Percentiles rank a stretch among this genome's conserved stretches.
Evolutionary conservation across 805 yeast species (phyloP).

Genomic region (Barnettozyma salicaria): DNA sequence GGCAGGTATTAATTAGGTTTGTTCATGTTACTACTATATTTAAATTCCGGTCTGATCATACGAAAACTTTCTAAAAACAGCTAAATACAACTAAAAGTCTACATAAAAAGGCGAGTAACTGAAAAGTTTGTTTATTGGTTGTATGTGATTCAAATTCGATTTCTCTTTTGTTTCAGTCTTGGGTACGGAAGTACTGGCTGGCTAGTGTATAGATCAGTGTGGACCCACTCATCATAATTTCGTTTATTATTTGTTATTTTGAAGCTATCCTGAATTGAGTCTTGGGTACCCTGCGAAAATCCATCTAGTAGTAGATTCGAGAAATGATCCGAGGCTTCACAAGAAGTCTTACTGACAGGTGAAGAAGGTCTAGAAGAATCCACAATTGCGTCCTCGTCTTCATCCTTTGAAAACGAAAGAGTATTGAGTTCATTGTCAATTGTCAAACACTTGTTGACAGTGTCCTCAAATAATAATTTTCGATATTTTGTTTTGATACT

Average conservation of each 20-base stretch:
- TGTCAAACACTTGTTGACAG: conserved; percentile 13
- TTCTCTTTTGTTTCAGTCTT: conserved; percentile 13
- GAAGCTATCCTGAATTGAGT: conserved; percentile 3
- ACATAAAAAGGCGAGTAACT: too few relatives aligned
- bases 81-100: too few relatives aligned
- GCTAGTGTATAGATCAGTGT: conserved; percentile 9
- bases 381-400: conserved; percentile 3
- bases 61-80: too few relatives aligned
- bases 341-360: conserved; percentile 5
- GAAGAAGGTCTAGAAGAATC: conserved; percentile 7
- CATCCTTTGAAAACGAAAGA: conserved; percentile 1
- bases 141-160: too few relatives aligned
- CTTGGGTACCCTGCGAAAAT: not conserved
- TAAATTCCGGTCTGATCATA: too few relatives aligned
- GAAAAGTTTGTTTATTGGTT: too few relatives aligned
- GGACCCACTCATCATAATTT: not conserved
- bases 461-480: conserved; percentile 8
- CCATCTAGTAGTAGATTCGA: not conserved
- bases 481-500: not conserved
- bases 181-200: conserved; percentile 15
- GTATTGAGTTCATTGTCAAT: conserved; percentile 14
- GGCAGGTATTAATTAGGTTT: too few relatives aligned
- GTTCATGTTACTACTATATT: too few relatives aligned
- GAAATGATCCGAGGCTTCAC: conserved; percentile 1
- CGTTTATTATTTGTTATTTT: not conserved